Evolutionary conservation across 805 yeast species (phyloP).

Genomic region (Candida cerambycidarum): DNA sequence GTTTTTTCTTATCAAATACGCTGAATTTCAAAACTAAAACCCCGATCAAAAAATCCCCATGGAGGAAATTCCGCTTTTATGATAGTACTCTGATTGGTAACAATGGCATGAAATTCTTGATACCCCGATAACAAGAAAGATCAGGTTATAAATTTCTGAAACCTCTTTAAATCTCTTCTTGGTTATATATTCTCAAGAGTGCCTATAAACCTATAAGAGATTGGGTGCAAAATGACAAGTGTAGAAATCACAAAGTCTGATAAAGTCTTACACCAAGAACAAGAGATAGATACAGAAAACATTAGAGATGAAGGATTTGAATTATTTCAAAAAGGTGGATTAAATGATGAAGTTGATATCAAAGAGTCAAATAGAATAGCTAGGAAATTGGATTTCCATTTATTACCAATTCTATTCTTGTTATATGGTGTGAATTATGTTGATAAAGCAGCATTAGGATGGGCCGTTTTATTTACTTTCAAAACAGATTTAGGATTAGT

Average conservation of each 20-base stretch:
- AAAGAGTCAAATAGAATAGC: slow-evolving; percentile 10
- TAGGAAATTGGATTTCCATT: slow-evolving; percentile 10
- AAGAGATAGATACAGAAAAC: not conserved
- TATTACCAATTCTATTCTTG: slow-evolving; percentile 24
- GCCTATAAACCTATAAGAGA: too few species aligned
- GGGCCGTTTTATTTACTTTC: slow-evolving; percentile 25
- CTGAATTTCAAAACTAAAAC: not conserved
- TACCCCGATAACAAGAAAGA: too few species aligned
- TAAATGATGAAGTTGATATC: slow-evolving; percentile 11
- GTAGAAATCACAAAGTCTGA: not conserved
- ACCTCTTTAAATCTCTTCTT: too few species aligned
- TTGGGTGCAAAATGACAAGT: too few species aligned
- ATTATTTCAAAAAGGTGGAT: slow-evolving; percentile 13
- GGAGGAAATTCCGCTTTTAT: not conserved
- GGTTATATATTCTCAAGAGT: too few species aligned
- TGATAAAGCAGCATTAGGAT: slow-evolving; percentile 27
- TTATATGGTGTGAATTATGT: slow-evolving; percentile 28
- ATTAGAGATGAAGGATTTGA: slow-evolving; percentile 12
- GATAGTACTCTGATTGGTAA: too few species aligned
- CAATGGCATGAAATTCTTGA: too few species aligned
- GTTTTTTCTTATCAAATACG: too few species aligned
- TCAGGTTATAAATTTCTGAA: too few species aligned
- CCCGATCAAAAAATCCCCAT: not conserved
- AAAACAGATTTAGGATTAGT: slow-evolving; percentile 1
- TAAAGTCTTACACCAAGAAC: not conserved